Evolutionary conservation across 129 eudicot genomes (phyloP), one percentile per base, ranked within the genome.

Genomic region (Flaveria linearis): DNA sequence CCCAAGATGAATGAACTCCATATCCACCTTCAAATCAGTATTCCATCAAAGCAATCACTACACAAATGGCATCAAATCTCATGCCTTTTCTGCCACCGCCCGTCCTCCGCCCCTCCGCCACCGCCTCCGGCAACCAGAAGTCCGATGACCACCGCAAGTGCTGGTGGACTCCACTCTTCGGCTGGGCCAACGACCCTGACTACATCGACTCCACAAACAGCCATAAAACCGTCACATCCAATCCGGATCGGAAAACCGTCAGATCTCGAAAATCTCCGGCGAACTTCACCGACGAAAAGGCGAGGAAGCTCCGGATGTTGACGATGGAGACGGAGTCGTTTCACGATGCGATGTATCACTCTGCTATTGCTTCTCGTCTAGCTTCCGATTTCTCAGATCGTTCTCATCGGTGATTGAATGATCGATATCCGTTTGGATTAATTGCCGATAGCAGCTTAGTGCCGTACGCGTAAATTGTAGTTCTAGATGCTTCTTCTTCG

Each of bases 81-180:
- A 51, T 84, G n/a, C 86, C 86, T 9, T 5, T 83, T 16, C 79
- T 74, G 8, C 82, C 88, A 18, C 80, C 93, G 25, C 49, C 71
- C 57, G 73, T 53, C 33, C 47, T 83, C 69, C 80, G 68, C 15
- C 79, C 85, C 1, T 72, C 78, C 17, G 69, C 76, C 9, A 9
- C 82, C 43, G 20, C 85, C 45, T 16, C 82, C 78, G 84, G 71
- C 50, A 63, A 26, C 78, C 71, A 60, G 18, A 60, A 60, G 47
- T 16, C 78, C 26, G 69, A 74, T 1, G 2, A 56, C n/a, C 78
- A 22, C 78, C 78, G 71, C 30, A 61, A 45, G 30, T 25, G 60
- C 70, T 88, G 93, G 97, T 91, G 97, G 93, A 51, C 84, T 61
- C 90, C 97, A n/a, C 78, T 88, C 60, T 86, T 91, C 79, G 89